These are phyloP conservation scores for Puccinia brachypodii DNA, from an alignment of 1,284 basidiomycete genomes.

Conservation along the genomic window DNA sequence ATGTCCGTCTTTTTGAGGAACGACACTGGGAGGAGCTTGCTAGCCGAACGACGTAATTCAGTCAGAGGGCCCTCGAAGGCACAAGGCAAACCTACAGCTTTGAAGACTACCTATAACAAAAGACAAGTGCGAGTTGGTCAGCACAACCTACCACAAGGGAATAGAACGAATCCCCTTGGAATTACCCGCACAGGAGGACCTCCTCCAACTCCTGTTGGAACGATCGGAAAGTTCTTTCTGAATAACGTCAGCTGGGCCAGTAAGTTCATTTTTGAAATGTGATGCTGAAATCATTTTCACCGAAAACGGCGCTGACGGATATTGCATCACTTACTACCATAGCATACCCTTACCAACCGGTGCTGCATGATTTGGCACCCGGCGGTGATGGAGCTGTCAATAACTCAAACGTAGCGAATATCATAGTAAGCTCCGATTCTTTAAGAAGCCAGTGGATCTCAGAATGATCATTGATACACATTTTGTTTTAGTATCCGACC, in stretches of 20 bases:
- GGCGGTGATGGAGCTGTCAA: slow-evolving; percentile 37
- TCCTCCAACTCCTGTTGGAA: neutral
- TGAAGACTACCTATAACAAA: no score
- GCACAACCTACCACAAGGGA: no score
- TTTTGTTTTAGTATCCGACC: slow-evolving; percentile 24
- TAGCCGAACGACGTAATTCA: no score
- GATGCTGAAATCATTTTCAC: neutral
- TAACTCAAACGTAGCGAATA: slow-evolving; percentile 24
- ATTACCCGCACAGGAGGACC: no score
- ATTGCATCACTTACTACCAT: neutral
- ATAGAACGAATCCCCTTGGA: slow-evolving; percentile 16
- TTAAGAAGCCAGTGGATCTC: neutral
- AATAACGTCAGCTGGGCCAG: slow-evolving; percentile 39
- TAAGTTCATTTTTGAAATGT: neutral
- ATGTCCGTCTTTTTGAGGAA: no score
- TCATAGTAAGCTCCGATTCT: slow-evolving; percentile 9
- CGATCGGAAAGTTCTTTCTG: slow-evolving; percentile 39
- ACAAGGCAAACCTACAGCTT: no score
- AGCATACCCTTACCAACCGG: slow-evolving; percentile 28
- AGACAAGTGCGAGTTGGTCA: no score
- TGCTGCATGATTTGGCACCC: slow-evolving; percentile 22
- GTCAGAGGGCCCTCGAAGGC: no score
- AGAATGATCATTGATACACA: neutral
- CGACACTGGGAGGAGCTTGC: no score
- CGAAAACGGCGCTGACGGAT: neutral